Percentiles rank a stretch among this genome's conserved stretches.
phyloP scores from a whole-genome alignment of 345 rosid species.

The Eucalyptus guilfoylei region DNA sequence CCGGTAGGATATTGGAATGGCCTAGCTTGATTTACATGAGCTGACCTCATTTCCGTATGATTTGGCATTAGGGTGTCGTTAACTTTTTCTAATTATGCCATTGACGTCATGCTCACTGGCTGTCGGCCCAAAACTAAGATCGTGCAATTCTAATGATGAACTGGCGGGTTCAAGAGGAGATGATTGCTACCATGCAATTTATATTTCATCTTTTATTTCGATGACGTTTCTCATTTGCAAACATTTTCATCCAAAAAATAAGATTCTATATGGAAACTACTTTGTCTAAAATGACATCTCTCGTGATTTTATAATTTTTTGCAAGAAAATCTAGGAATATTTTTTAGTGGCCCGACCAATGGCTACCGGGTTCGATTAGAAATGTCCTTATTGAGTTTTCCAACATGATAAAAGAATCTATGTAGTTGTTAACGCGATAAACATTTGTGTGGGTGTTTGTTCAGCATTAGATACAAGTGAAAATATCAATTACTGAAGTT shows the following conservation, averaged over 20 bases:
- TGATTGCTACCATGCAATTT: neutral
- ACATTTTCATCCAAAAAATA: neutral
- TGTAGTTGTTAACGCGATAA: neutral
- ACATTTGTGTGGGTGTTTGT: neutral
- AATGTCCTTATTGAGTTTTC: neutral
- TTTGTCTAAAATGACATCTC: neutral
- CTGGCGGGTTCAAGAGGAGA: neutral
- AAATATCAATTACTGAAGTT: accelerated
- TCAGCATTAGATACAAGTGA: neutral
- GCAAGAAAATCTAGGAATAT: neutral
- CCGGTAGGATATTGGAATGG: neutral
- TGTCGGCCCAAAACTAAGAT: neutral
- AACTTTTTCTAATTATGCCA: neutral
- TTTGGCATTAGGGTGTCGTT: neutral
- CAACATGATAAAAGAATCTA: neutral
- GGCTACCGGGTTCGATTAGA: neutral
- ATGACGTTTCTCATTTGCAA: neutral
- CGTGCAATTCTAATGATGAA: neutral
- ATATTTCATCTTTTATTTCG: neutral
- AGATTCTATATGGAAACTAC: neutral
- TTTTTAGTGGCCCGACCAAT: neutral
- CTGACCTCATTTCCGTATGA: neutral
- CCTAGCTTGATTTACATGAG: neutral
- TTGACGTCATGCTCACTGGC: neutral
- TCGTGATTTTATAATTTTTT: neutral